phyloP scores from a whole-genome alignment of 352 stramenopile genomes.

The Peronospora belbahrii region DNA sequence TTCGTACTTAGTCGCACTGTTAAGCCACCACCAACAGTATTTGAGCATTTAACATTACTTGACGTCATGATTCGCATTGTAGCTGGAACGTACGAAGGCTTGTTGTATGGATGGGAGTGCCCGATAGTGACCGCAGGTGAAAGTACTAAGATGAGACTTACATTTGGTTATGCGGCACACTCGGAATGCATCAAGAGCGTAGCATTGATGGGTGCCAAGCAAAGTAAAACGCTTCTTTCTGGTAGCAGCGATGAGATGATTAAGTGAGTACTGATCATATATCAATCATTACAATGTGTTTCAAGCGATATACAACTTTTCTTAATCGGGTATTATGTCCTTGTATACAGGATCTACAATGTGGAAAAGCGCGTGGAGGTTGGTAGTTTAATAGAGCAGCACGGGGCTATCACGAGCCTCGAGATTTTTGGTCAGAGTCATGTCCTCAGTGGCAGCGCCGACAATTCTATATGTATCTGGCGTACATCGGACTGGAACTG shows the following conservation, averaged over 20 bases:
- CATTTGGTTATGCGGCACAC: conserved; percentile 78
- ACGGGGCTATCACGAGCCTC: conserved; percentile 77
- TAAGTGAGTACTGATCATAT: conserved; percentile 42
- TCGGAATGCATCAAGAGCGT: conserved; percentile 84
- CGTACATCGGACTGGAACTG: conserved; percentile 87
- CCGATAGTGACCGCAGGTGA: conserved; percentile 25
- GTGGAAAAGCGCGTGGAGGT: conserved; percentile 84
- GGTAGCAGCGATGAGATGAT: conserved; percentile 83
- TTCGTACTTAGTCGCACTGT: conserved; percentile 24
- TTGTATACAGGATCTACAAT: conserved; percentile 68
- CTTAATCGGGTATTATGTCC: not conserved
- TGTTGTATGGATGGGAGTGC: conserved; percentile 81
- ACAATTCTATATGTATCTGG: conserved; percentile 88
- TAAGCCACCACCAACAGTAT: conserved; percentile 26
- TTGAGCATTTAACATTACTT: conserved; percentile 1
- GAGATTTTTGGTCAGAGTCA: conserved; percentile 84
- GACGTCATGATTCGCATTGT: conserved; percentile 66
- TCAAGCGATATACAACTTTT: not conserved
- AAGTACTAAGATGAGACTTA: conserved; percentile 68
- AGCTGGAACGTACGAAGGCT: conserved; percentile 78
- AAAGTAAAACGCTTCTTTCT: conserved; percentile 77
- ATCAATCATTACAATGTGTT: conserved; percentile 1
- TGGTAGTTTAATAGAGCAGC: conserved; percentile 82
- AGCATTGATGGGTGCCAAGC: conserved; percentile 66
- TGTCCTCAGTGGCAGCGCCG: conserved; percentile 78